Evolutionary conservation across 1,284 basidiomycete genomes (phyloP).

Genomic region (Albatrellus sp.): DNA sequence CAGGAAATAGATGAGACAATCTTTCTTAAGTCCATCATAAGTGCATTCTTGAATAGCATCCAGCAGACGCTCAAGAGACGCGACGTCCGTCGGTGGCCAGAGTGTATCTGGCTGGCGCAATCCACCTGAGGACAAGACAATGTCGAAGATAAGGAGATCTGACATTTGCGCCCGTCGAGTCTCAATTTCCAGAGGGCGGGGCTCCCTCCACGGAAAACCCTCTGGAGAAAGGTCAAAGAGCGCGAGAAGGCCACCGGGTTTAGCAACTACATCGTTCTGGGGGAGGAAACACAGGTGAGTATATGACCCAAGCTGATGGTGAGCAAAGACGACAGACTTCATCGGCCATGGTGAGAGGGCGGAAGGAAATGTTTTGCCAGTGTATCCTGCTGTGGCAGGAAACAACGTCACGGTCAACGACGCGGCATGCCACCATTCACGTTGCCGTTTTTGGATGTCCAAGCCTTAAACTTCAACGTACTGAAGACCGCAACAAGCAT

Average conservation of each 20-base stretch:
- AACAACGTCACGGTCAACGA: too few species aligned
- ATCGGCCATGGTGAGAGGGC: background rate
- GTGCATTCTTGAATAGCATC: constrained; percentile 43
- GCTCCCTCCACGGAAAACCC: constrained; percentile 38
- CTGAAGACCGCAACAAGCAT: too few species aligned
- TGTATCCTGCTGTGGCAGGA: background rate
- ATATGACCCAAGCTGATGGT: too few species aligned
- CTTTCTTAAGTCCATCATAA: constrained; percentile 66
- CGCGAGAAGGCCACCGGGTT: constrained; percentile 14
- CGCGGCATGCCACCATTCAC: too few species aligned
- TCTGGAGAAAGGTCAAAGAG: constrained; percentile 33
- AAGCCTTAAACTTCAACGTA: too few species aligned
- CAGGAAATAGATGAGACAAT: constrained; percentile 65
- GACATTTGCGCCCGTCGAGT: constrained; percentile 46
- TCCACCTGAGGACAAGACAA: constrained; percentile 53
- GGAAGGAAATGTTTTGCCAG: background rate
- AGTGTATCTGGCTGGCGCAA: constrained; percentile 41
- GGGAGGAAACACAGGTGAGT: background rate
- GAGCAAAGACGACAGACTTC: background rate
- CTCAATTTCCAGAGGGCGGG: constrained; percentile 40
- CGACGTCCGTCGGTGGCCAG: constrained; percentile 54
- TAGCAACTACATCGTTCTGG: constrained; percentile 7
- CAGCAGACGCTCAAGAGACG: constrained; percentile 40
- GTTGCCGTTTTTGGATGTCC: too few species aligned
- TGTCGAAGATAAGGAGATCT: constrained; percentile 61